These are phyloP conservation scores for Diaporthe sp. DNA, from an alignment of 2,329 filamentous ascomycete species.

Conservation along the genomic window DNA sequence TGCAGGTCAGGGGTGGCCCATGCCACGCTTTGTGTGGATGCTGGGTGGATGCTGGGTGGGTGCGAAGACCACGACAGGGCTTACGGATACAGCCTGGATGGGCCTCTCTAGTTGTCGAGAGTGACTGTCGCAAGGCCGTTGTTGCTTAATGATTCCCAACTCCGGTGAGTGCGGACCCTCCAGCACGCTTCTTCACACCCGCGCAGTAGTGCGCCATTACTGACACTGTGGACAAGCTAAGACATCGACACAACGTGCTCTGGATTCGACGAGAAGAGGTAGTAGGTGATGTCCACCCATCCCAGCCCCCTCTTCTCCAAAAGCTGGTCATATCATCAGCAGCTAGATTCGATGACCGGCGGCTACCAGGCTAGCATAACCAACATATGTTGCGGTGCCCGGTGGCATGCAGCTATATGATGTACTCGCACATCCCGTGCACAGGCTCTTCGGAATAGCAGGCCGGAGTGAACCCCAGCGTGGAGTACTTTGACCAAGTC, in stretches of 20 bases:
- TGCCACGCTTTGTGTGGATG: conserved; percentile 35
- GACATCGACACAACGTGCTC: conserved; percentile 15
- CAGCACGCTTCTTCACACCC: conserved; percentile 18
- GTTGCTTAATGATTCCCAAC: conserved; percentile 25
- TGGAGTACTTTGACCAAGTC: conserved; percentile 18
- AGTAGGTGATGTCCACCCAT: conserved; percentile 1
- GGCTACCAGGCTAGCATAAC: conserved; percentile 8
- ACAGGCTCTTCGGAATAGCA: not conserved
- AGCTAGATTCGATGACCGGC: conserved; percentile 5
- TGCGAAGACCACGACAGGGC: conserved; percentile 42
- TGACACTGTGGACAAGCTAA: conserved; percentile 9
- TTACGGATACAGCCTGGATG: conserved; percentile 32
- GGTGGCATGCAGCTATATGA: conserved; percentile 18
- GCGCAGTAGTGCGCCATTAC: conserved; percentile 16
- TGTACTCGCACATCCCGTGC: conserved; percentile 29
- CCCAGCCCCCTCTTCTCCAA: not conserved
- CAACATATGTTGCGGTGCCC: conserved; percentile 12
- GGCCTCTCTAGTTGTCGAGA: conserved; percentile 35
- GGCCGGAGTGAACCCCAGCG: not conserved
- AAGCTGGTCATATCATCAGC: not conserved
- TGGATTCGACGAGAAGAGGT: conserved; percentile 3
- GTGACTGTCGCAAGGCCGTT: conserved; percentile 39
- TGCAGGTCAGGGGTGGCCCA: conserved; percentile 37
- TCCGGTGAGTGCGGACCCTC: conserved; percentile 16
- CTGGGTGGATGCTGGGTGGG: conserved; percentile 33